Evolutionary conservation across 305 asterid species (phyloP), one percentile per base, ranked within the genome.

Genomic region (Solanum hybrid): DNA sequence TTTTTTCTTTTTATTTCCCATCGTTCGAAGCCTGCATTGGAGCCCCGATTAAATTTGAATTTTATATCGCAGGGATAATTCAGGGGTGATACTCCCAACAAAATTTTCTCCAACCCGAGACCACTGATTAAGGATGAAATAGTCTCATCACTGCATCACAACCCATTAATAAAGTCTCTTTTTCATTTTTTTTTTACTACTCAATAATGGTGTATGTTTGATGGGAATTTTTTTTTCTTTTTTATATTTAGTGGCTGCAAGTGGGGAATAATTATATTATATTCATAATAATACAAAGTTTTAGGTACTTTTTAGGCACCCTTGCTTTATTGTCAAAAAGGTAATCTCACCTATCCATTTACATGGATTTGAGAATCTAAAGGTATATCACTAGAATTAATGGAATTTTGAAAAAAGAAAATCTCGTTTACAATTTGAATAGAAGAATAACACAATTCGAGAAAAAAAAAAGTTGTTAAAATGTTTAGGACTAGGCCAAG

Each of bases 101-200:
- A 14, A 2, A 14, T 5, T 14, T 51, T 51, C 3, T 51, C 3
- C 64, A 14, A 51, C 1, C 6, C 0, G 7, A 51, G 1, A 51
- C 3, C 0, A 2, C 1, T 14, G 1, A 1, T 46, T 16, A 1
- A 51, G 0, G 6, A 1, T 51, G 64, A 16, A 51, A 51, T 0
- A 51, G 8, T 16, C 0, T 51, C 22, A 2, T 0, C 20, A 46
- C 6, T 14, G 22, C 5, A 46, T 2, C n/a, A 5, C 3, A 2
- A 51, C 3, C 4, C 3, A 40, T 40, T 11, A 0, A 51, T 51
- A 51, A 51, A 51, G 3, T 51, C 56, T 42, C 22, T 14, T 27
- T 42, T 82, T 32, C 7, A 4, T 14, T 6, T 5, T 7, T 6
- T 79, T 11, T 80, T 38, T 37, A 11, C 12, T 80, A 80, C 86